Conservation (phyloP, 306 rosid species). For the apple (Malus domestica) region ASM211411v1 NC_041799.1:42360501-42361000, state of each 20-base stretch:
- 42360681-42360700: conserved; percentile 48
- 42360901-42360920: neutral
- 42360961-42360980: neutral
- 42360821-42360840: conserved; percentile 63
- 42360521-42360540: neutral
- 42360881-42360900: neutral
- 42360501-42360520: too few relatives aligned
- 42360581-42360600: conserved; percentile 60
- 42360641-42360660: conserved; percentile 55
- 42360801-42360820: conserved; percentile 58
- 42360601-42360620: conserved; percentile 53
- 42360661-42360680: conserved; percentile 72
- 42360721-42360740: conserved; percentile 65
- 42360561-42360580: conserved; percentile 73
- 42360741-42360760: conserved; percentile 86
- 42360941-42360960: neutral
- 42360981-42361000: conserved; percentile 2
- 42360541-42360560: conserved; percentile 9
- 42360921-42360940: too few relatives aligned
- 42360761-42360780: conserved; percentile 60
- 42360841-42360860: conserved; percentile 24
- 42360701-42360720: conserved; percentile 46
- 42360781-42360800: conserved; percentile 65
- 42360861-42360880: neutral
- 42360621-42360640: conserved; percentile 55